phyloP scores from a whole-genome alignment of 352 stramenopile genomes.

The Phytopythium montanum region DNA sequence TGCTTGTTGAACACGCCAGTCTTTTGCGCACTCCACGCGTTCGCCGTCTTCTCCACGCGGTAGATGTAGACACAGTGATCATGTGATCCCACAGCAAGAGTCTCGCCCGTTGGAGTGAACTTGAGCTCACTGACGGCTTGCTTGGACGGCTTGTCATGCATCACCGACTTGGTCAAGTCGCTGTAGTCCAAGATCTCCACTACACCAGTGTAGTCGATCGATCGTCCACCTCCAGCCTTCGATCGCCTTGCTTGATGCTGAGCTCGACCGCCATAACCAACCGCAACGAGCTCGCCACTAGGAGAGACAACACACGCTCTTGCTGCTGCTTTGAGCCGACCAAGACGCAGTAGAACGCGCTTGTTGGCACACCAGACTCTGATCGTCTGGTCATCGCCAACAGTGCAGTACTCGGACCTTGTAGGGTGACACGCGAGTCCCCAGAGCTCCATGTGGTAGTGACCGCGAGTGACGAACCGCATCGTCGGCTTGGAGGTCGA shows the following conservation, averaged over 20 bases:
- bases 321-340: conserved; percentile 42
- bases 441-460: conserved; percentile 80
- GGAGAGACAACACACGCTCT: conserved; percentile 61
- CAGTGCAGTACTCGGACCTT: conserved; percentile 65
- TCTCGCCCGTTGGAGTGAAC: conserved; percentile 51
- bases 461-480: conserved; percentile 46
- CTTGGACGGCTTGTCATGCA: conserved; percentile 77
- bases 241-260: conserved; percentile 1
- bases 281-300: conserved; percentile 37
- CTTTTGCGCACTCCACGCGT: conserved; percentile 44
- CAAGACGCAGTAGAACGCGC: conserved; percentile 33
- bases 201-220: conserved; percentile 54
- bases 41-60: conserved; percentile 31
- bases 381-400: conserved; percentile 77
- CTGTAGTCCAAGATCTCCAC: conserved; percentile 59
- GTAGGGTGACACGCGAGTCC: conserved; percentile 71
- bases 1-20: conserved; percentile 68
- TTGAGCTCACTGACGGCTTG: conserved; percentile 81
- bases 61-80: conserved; percentile 79
- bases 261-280: conserved; percentile 50
- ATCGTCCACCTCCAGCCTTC: conserved; percentile 31
- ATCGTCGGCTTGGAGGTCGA: conserved; percentile 12
- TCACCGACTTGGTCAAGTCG: conserved; percentile 57
- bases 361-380: conserved; percentile 73
- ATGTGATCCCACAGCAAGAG: conserved; percentile 66